Conservation (phyloP, 257 asterid species). For the Petrea volubilis region DNA sequence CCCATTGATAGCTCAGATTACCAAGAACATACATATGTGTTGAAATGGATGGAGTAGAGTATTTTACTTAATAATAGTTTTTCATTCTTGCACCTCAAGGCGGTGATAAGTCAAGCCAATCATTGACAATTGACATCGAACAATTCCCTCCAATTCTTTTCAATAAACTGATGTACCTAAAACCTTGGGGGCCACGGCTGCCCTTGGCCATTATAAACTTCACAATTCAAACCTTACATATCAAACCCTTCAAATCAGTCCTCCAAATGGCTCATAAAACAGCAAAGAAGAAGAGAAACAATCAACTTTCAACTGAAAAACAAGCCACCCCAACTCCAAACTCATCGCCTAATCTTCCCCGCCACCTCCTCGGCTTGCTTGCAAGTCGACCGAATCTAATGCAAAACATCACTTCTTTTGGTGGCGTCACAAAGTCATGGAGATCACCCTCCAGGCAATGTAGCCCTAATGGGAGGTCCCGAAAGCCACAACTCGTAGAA, state of each 20-base stretch:
- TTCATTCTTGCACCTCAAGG: neutral
- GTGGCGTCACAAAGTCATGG: slow-evolving; percentile 38
- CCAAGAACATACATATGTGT: too few relatives aligned
- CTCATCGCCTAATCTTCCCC: slow-evolving; percentile 44
- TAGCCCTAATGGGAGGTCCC: neutral
- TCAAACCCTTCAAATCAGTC: neutral
- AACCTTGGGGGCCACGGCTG: neutral
- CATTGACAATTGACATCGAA: neutral
- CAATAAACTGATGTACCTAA: neutral
- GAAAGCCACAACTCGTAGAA: slow-evolving; percentile 24
- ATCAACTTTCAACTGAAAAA: neutral
- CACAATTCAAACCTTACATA: neutral
- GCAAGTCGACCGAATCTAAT: slow-evolving; percentile 24
- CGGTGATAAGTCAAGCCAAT: neutral
- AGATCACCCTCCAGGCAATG: slow-evolving; percentile 25
- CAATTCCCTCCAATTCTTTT: neutral
- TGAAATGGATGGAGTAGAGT: too few relatives aligned
- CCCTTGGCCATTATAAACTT: neutral
- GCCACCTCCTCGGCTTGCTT: slow-evolving; percentile 14
- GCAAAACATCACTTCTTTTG: slow-evolving; percentile 25
- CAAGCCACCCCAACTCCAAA: slow-evolving; percentile 7
- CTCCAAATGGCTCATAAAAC: slow-evolving; percentile 21
- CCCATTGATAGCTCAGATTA: too few relatives aligned
- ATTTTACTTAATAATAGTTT: too few relatives aligned
- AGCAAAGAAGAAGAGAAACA: slow-evolving; percentile 4